Conservation (phyloP, 2,329 filamentous ascomycete genomes). For the Pseudogymnoascus sp. region DNA sequence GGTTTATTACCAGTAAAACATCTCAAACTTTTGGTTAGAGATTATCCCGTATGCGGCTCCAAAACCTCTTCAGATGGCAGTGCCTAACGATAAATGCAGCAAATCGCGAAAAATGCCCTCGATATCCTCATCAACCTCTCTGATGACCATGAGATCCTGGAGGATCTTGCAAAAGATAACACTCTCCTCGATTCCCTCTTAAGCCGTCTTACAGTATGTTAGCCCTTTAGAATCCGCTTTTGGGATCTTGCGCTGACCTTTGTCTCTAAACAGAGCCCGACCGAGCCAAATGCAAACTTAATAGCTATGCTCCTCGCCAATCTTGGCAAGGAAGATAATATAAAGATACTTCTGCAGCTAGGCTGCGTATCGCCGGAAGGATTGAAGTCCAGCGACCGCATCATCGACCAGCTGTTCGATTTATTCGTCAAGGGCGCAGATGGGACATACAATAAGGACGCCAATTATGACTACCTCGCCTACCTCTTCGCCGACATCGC, state of each 20-base stretch:
- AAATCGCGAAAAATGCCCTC: constrained; percentile 87
- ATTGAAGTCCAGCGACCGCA: constrained; percentile 64
- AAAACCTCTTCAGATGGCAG: background rate
- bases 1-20: constrained; percentile 74
- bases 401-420: constrained; percentile 87
- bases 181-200: constrained; percentile 71
- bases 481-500: constrained; percentile 92
- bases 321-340: constrained; percentile 68
- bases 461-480: constrained; percentile 85
- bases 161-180: constrained; percentile 67
- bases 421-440: constrained; percentile 90
- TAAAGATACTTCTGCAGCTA: constrained; percentile 61
- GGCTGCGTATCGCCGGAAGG: constrained; percentile 61
- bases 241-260: constrained; percentile 8
- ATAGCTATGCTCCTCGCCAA: constrained; percentile 91
- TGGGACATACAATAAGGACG: constrained; percentile 72
- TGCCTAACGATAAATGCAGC: constrained; percentile 37
- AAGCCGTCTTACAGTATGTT: constrained; percentile 64
- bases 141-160: constrained; percentile 66
- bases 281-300: constrained; percentile 76
- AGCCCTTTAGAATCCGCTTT: constrained; percentile 30
- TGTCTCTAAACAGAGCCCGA: constrained; percentile 45
- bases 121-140: constrained; percentile 85
- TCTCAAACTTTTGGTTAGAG: constrained; percentile 76
- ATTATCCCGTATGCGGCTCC: constrained; percentile 57